Evolutionary conservation across 73 alveolate species (phyloP).

Genomic region (Tetrahymena malaccensis): DNA sequence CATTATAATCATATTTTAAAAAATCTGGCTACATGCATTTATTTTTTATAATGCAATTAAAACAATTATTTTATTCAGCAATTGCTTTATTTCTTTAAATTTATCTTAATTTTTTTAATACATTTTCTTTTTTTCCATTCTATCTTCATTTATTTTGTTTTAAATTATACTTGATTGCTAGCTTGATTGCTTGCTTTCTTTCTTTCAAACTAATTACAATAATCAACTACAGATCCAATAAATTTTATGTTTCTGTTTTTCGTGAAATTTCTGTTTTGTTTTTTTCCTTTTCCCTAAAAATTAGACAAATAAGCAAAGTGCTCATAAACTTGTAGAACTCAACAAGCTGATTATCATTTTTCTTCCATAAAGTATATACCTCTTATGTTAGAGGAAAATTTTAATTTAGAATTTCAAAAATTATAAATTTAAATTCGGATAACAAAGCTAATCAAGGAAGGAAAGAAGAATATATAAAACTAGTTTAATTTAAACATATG

Average conservation of each 20-base stretch:
- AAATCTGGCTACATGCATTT: not conserved
- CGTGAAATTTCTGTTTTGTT: not conserved
- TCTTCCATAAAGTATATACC: not conserved
- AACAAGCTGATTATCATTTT: not conserved
- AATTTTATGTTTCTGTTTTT: not conserved
- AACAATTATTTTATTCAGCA: not conserved
- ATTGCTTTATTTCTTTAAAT: not conserved
- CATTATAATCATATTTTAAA: too few relatives aligned
- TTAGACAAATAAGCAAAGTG: not conserved
- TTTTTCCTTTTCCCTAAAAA: not conserved
- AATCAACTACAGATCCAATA: not conserved
- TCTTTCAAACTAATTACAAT: not conserved
- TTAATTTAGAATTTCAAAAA: too few relatives aligned
- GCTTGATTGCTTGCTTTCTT: too few relatives aligned
- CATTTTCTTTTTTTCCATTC: not conserved
- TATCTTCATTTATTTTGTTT: not conserved
- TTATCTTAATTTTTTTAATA: not conserved
- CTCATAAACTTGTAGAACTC: not conserved
- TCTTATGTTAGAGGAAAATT: not conserved
- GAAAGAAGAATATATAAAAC: not conserved
- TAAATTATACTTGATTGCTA: not conserved
- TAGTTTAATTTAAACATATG: too few relatives aligned
- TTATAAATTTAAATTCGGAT: not conserved
- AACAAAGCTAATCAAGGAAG: not conserved
- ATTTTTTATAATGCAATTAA: too few relatives aligned